Evolutionary conservation across 1,139 yeast genomes (phyloP).

Genomic region (Kodamaea derodonti): DNA sequence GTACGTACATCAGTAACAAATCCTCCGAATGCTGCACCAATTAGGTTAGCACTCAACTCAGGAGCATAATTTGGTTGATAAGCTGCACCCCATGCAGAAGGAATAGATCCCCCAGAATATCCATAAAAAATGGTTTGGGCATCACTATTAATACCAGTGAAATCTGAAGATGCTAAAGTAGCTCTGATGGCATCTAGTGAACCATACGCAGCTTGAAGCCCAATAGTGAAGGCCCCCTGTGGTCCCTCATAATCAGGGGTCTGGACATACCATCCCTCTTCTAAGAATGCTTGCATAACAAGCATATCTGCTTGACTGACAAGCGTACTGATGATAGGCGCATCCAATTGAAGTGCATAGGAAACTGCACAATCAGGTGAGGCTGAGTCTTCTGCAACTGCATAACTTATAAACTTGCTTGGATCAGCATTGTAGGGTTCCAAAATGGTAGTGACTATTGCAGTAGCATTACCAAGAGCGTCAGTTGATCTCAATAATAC

Average conservation of each 20-base stretch:
- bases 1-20: constrained; percentile 21
- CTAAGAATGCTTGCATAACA: constrained; percentile 13
- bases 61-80: constrained; percentile 29
- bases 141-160: constrained; percentile 18
- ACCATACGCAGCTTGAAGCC: constrained; percentile 25
- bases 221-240: constrained; percentile 25
- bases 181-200: constrained; percentile 27
- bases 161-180: constrained; percentile 14
- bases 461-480: constrained; percentile 27
- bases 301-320: constrained; percentile 21
- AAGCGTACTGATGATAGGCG: constrained; percentile 15
- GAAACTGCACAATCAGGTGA: constrained; percentile 30
- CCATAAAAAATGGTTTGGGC: constrained; percentile 31
- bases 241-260: constrained; percentile 34
- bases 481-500: constrained; percentile 31
- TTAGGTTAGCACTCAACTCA: constrained; percentile 19
- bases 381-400: constrained; percentile 32
- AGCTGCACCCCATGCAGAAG: constrained; percentile 35
- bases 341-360: constrained; percentile 18
- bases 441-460: constrained; percentile 28
- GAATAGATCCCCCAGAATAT: constrained; percentile 33
- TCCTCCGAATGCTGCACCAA: constrained; percentile 33
- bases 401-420: constrained; percentile 27
- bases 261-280: constrained; percentile 30
- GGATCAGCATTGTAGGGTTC: constrained; percentile 30